Base-by-base conservation (phyloP, 257 asterid genomes). In the Solanum ahanhuiri region DNA sequence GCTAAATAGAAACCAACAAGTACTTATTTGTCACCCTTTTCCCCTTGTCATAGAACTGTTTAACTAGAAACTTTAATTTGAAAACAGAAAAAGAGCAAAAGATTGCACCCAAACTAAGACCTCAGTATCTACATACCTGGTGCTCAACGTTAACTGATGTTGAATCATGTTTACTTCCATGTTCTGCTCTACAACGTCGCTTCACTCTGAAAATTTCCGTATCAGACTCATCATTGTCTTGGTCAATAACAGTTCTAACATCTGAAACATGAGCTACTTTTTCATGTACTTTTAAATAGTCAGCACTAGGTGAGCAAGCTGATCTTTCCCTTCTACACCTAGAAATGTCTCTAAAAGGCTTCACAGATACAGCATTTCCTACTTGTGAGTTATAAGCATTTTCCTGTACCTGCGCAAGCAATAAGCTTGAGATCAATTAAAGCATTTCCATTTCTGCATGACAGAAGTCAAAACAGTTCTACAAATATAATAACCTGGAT, bases 341-440 rank as follows among this genome's bases (percentile, higher is more conserved):
- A 70, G 73, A 79, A 70, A 11, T n/a, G 51, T 91, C 91, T 37
- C 88, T 33, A 39, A 90, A 85, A 81, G 89, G 70, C 85, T 84
- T 60, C n/a, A 60, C 33, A 82, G 86, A 87, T 83, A 51, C 84
- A 41, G n/a, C 83, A n/a, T 87, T 89, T 82, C 86, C 90, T 3
- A 86, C 34, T 57, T 73, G 70, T 81, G 90, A 86, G 86, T 82
- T 86, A 28, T 12, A 12, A 45, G 57, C 85, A 81, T 88, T 83
- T 87, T 84, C 92, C 90, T 90, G 88, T 15, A 87, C 67, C 88
- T 86, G 91, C 85, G 76, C 25, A 39, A 33, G 9, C n/a, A 85
- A 70, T 85, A 51, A 71, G 72, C 30, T 70, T 71, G 39, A 71
- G 66, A 30, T 45, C 41, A 70, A 67, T 28, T 51, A 69, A 85